Evolutionary conservation across 345 rosid genomes (phyloP).

Genomic region (Eucalyptus polyanthemos): DNA sequence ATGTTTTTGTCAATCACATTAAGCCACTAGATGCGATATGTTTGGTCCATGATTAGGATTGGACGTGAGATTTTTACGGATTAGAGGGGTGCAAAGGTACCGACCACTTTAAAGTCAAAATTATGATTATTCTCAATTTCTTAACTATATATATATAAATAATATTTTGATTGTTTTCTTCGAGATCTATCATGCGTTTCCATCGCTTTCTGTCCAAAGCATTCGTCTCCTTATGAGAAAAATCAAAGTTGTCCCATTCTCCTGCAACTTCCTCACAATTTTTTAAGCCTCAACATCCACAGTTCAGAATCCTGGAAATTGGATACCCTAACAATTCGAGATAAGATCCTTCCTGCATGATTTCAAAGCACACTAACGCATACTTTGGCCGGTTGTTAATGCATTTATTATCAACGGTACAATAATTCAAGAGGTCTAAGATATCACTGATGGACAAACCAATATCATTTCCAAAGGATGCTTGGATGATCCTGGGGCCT

Average conservation of each 20-base stretch:
- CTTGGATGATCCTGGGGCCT: background rate
- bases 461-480: background rate
- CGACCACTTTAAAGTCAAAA: background rate
- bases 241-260: background rate
- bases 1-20: background rate
- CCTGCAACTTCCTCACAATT: background rate
- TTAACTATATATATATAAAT: background rate
- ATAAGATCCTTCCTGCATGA: background rate
- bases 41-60: background rate
- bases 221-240: background rate
- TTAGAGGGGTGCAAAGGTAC: background rate
- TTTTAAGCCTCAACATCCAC: background rate
- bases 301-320: background rate
- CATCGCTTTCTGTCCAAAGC: background rate
- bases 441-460: background rate
- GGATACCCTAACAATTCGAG: background rate
- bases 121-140: background rate
- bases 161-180: background rate
- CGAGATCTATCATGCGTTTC: background rate
- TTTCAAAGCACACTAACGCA: background rate
- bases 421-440: background rate
- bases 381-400: background rate
- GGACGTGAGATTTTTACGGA: background rate
- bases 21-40: background rate
- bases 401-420: background rate